A percentile compares a stretch with the other conserved stretches of the same genome.
phyloP scores from a whole-genome alignment of 495 filamentous ascomycete species.

The Neurospora sp. region DNA sequence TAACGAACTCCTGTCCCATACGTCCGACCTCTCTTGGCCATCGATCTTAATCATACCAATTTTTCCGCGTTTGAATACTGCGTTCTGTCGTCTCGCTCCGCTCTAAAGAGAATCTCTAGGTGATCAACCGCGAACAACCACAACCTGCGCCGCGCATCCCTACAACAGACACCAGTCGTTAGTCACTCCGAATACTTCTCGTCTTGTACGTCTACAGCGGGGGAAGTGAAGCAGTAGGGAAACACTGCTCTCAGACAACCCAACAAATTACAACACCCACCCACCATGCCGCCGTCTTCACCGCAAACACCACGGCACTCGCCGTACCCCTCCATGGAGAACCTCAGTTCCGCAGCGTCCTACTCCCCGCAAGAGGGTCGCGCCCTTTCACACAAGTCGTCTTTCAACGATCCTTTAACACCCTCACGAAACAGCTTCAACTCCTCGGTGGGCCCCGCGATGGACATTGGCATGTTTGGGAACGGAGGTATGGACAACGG shows the following conservation, averaged over 20 bases:
- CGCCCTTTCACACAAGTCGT: conserved; percentile 44
- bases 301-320: conserved; percentile 58
- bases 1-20: neutral
- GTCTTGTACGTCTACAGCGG: neutral
- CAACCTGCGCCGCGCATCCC: neutral
- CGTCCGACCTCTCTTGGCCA: neutral
- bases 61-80: neutral
- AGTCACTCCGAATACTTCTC: neutral
- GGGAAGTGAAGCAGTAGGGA: neutral
- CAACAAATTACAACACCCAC: neutral
- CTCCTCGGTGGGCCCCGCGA: conserved; percentile 26
- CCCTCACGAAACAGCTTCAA: conserved; percentile 45
- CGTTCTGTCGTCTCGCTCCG: neutral
- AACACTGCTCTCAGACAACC: neutral
- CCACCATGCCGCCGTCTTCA: conserved; percentile 27
- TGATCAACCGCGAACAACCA: neutral
- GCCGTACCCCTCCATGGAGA: conserved; percentile 52
- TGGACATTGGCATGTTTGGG: conserved; percentile 40
- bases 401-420: conserved; percentile 52
- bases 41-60: neutral
- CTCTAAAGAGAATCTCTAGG: neutral
- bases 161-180: neutral
- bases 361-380: conserved; percentile 29
- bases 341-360: conserved; percentile 41
- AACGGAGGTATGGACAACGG: conserved; percentile 26